These are phyloP conservation scores for Alternaria brassicicola DNA, from an alignment of 2,329 filamentous ascomycete genomes.

Conservation along the genomic window DNA sequence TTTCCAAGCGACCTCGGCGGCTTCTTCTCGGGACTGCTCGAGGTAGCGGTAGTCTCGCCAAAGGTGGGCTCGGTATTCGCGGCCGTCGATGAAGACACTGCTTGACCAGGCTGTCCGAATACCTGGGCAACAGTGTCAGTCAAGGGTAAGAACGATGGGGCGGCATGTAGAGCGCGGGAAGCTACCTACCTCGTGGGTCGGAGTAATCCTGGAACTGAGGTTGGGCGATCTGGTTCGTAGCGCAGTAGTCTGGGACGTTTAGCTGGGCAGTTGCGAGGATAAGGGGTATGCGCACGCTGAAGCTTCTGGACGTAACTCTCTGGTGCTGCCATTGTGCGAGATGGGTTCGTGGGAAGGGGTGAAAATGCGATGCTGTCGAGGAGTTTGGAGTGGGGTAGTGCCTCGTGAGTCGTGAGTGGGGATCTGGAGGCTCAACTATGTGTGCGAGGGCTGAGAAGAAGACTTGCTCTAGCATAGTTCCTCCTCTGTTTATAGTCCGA, in stretches of 20 bases:
- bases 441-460: slow-evolving; percentile 30
- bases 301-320: slow-evolving; percentile 43
- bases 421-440: slow-evolving; percentile 28
- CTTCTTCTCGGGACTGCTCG: slow-evolving; percentile 46
- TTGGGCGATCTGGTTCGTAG: slow-evolving; percentile 42
- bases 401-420: slow-evolving; percentile 32
- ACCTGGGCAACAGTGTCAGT: slow-evolving; percentile 30
- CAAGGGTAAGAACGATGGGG: background rate
- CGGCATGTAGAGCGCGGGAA: background rate
- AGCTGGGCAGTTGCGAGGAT: slow-evolving; percentile 12
- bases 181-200: slow-evolving; percentile 44
- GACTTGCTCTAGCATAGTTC: slow-evolving; percentile 26
- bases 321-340: slow-evolving; percentile 36
- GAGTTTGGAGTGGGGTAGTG: slow-evolving; percentile 28
- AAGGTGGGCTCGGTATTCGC: slow-evolving; percentile 42
- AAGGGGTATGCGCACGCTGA: slow-evolving; percentile 33
- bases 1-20: slow-evolving; percentile 45
- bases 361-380: slow-evolving; percentile 19
- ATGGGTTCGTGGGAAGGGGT: slow-evolving; percentile 18
- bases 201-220: slow-evolving; percentile 48
- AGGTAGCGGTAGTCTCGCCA: slow-evolving; percentile 48
- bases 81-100: slow-evolving; percentile 43
- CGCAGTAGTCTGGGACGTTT: slow-evolving; percentile 39
- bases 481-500: slow-evolving; percentile 42
- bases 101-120: slow-evolving; percentile 47